Evolutionary conservation across 768 basidiomycete species (phyloP).

Genomic region (Russula abietina): DNA sequence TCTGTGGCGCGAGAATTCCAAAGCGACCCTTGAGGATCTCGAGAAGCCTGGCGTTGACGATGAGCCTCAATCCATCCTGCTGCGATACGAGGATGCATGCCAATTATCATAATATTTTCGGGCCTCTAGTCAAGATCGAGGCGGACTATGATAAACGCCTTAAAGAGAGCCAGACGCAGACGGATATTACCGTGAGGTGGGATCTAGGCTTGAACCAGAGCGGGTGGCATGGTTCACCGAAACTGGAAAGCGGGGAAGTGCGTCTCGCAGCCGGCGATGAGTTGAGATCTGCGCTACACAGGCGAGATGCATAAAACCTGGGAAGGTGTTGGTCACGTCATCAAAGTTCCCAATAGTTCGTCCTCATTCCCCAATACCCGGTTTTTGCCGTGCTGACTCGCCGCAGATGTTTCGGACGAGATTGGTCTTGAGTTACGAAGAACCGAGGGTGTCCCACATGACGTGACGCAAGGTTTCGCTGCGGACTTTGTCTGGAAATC

Average conservation of each 20-base stretch:
- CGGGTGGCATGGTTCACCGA: constrained; percentile 99
- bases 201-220: constrained; percentile 96
- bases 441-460: constrained; percentile 88
- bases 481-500: constrained; percentile 99
- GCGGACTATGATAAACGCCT: constrained; percentile 97
- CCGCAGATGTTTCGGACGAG: constrained; percentile 93
- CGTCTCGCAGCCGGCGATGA: constrained; percentile 96
- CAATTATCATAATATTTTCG: constrained; percentile 99
- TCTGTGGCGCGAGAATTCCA: constrained; percentile 94
- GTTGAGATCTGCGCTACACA: constrained; percentile 77
- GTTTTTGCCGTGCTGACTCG: constrained; percentile 15
- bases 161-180: constrained; percentile 98
- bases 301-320: constrained; percentile 89
- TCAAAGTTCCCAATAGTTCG: constrained; percentile 98
- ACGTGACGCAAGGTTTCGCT: constrained; percentile 89
- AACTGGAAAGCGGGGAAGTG: constrained; percentile 97
- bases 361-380: constrained; percentile 14
- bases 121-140: constrained; percentile 98
- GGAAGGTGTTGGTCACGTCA: constrained; percentile 97
- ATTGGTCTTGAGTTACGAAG: constrained; percentile 89
- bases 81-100: constrained; percentile 96
- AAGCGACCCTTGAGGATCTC: constrained; percentile 91
- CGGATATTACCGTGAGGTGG: constrained; percentile 93
- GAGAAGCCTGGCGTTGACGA: constrained; percentile 98
- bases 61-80: constrained; percentile 86